Conservation (phyloP, 2,329 filamentous ascomycete genomes). For the Scolecobasidium constrictum region DNA sequence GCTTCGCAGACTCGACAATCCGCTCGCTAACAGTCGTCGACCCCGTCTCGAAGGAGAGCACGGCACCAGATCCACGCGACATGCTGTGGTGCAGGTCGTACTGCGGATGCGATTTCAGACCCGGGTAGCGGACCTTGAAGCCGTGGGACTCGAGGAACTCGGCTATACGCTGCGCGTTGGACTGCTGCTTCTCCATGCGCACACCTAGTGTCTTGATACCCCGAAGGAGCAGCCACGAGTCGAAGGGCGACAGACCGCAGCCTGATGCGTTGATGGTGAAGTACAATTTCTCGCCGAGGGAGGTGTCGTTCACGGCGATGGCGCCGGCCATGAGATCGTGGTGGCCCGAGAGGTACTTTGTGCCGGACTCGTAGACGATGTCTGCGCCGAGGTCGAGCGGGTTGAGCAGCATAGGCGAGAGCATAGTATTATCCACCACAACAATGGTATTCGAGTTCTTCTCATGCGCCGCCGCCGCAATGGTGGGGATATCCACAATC, state of each 20-base stretch:
- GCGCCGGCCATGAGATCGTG: constrained; percentile 99
- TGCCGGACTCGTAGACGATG: constrained; percentile 94
- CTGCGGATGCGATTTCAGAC: constrained; percentile 87
- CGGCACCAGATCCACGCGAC: constrained; percentile 86
- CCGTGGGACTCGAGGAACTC: constrained; percentile 84
- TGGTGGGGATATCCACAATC: constrained; percentile 80
- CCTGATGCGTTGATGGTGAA: constrained; percentile 97
- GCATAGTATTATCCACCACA: constrained; percentile 97
- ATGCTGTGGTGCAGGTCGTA: constrained; percentile 95
- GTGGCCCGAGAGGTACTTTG: constrained; percentile 94
- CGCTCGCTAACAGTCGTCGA: constrained; percentile 73
- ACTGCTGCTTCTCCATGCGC: constrained; percentile 97
- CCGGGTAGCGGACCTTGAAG: constrained; percentile 92
- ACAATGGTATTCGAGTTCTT: constrained; percentile 71
- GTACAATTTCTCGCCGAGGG: constrained; percentile 79
- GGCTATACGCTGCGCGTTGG: constrained; percentile 82
- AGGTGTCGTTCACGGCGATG: constrained; percentile 75
- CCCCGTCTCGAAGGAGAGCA: constrained; percentile 92
- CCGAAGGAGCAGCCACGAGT: constrained; percentile 89
- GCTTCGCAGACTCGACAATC: constrained; percentile 82
- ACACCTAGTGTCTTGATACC: constrained; percentile 95
- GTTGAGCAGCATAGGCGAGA: constrained; percentile 88
- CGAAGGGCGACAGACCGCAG: constrained; percentile 87
- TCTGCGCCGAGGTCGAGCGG: constrained; percentile 91
- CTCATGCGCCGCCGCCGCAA: constrained; percentile 66